A percentile compares a stretch with the other conserved stretches of the same genome.
Conservation (phyloP, 148 eudicot species). For the Arctostaphylos glauca region DNA sequence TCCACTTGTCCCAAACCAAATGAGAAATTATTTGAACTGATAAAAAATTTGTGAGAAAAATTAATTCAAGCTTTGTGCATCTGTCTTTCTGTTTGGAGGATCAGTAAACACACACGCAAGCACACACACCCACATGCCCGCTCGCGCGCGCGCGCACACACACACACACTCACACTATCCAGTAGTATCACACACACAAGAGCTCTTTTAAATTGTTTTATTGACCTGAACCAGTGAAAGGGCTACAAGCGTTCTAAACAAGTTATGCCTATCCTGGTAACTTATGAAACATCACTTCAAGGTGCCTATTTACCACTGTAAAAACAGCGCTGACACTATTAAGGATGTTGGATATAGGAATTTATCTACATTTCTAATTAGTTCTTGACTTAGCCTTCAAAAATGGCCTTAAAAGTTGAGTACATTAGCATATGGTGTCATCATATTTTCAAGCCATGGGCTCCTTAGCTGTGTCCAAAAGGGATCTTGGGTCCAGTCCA, state of each 20-base stretch:
- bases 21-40: neutral
- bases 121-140: too few relatives aligned
- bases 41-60: neutral
- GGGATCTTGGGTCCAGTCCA: slow-evolving; percentile 68
- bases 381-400: neutral
- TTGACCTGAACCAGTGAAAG: too few relatives aligned
- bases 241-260: neutral
- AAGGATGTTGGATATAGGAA: neutral
- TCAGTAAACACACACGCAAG: too few relatives aligned
- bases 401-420: slow-evolving; percentile 19
- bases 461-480: slow-evolving; percentile 42
- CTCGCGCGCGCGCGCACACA: too few relatives aligned
- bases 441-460: slow-evolving; percentile 72
- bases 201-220: neutral
- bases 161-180: neutral
- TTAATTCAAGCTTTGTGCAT: neutral
- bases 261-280: neutral
- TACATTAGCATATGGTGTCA: slow-evolving; percentile 27
- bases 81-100: neutral
- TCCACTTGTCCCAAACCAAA: slow-evolving; percentile 4
- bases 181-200: neutral
- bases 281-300: neutral
- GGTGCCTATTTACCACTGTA: neutral
- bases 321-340: neutral
- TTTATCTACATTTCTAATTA: neutral